A percentile compares a stretch with the other conserved stretches of the same genome.
phyloP scores from a whole-genome alignment of 75 land plant genomes.

The Chamaecyparis obtusa region DNA sequence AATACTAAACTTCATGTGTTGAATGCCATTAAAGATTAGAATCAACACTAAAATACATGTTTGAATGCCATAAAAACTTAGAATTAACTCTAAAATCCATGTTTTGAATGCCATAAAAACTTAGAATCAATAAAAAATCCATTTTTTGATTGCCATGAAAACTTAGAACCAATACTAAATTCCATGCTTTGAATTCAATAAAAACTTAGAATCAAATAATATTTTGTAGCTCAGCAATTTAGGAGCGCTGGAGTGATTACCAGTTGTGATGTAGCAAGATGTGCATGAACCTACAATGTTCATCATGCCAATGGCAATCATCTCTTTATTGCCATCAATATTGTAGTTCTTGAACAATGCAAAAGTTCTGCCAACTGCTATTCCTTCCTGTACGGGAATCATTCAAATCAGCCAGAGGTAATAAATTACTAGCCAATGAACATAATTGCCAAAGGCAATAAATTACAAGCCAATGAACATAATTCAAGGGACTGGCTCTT shows the following conservation, averaged over 20 bases:
- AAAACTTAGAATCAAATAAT: neutral
- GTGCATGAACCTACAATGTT: slow-evolving; percentile 81
- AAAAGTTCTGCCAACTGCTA: slow-evolving; percentile 88
- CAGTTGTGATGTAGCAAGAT: slow-evolving; percentile 86
- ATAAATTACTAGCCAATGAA: neutral
- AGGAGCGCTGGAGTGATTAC: slow-evolving; percentile 24
- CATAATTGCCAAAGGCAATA: too few relatives aligned
- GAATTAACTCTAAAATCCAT: too few relatives aligned
- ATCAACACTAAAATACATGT: neutral
- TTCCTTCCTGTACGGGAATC: slow-evolving; percentile 54
- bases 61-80: neutral
- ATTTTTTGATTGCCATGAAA: too few relatives aligned
- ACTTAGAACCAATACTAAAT: too few relatives aligned
- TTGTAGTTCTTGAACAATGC: slow-evolving; percentile 78
- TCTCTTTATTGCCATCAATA: slow-evolving; percentile 94
- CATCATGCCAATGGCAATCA: slow-evolving; percentile 84
- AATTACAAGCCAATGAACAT: neutral
- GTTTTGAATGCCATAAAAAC: neutral
- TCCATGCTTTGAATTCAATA: too few relatives aligned
- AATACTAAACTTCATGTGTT: neutral
- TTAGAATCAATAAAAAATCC: neutral
- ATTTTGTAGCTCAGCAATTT: neutral
- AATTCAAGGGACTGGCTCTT: slow-evolving; percentile 13
- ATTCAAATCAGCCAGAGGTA: neutral
- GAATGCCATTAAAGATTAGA: neutral